These are phyloP conservation scores for Acanthamoeba healyi DNA, from an alignment of 208 protist species.

Conservation along the genomic window DNA sequence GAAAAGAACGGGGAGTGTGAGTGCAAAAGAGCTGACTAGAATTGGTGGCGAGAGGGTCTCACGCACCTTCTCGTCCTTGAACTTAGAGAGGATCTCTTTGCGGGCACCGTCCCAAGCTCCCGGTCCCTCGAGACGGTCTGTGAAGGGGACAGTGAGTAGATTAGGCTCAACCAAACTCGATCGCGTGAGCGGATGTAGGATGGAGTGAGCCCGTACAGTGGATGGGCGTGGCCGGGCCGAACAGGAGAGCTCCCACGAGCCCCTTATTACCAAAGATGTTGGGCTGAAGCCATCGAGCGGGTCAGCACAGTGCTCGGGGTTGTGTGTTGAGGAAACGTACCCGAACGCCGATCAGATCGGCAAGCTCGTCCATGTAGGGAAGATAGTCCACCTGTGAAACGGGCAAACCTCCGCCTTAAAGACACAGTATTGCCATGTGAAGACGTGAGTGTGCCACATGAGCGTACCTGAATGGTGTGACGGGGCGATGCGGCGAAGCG, in stretches of 20 bases:
- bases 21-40: background rate
- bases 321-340: too few species aligned
- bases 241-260: background rate
- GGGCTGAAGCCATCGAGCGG: background rate
- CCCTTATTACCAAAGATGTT: background rate
- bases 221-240: conserved; percentile 49
- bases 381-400: conserved; percentile 57
- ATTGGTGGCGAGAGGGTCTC: too few species aligned
- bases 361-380: conserved; percentile 53
- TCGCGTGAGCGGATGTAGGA: too few species aligned
- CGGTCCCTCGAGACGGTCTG: conserved; percentile 41
- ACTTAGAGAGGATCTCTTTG: conserved; percentile 53
- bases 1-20: background rate
- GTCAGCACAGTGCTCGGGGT: too few species aligned
- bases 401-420: too few species aligned
- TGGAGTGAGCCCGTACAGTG: conserved; percentile 13
- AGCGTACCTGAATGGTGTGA: conserved; percentile 55
- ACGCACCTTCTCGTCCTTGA: background rate
- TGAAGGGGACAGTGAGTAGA: background rate
- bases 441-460: too few species aligned
- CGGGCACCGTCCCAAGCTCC: conserved; percentile 47
- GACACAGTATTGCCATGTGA: too few species aligned
- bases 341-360: conserved; percentile 20
- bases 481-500: background rate
- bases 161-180: background rate